Base-by-base conservation (phyloP, 1,284 basidiomycete species). In the Pseudozyma flocculosa region DNA sequence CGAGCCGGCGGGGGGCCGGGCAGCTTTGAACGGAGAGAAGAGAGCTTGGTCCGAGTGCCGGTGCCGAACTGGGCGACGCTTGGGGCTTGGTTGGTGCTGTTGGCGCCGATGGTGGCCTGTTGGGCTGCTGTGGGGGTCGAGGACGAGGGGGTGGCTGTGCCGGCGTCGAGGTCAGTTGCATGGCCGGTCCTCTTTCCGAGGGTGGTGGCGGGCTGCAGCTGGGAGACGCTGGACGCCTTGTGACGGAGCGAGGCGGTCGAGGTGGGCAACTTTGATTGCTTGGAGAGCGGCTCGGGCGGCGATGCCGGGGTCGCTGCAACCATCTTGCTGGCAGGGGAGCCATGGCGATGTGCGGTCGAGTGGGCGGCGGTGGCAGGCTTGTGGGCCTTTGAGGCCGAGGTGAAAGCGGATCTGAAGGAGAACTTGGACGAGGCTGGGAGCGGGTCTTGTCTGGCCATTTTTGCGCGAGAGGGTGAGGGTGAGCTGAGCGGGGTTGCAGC, bases 371-470 rank as follows among this genome's bases (percentile, higher is more conserved):
- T 13, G 15, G 54, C 44, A 15, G 49, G 38, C 21, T 61, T 61
- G 7, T 46, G 46, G 17, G 50, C 38, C 23, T 54, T 62, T 32
- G 58, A 53, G 24, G n/a, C n/a, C n/a, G 53, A 56, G 1, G 49
- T 45, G 1, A 64, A 30, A 7, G 61, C 61, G 14, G 61, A 53
- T 15, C 49, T 49, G 29, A 64, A 64, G 14, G 61, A 64, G 43
- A 64, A 64, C 36, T 64, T 64, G 24, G 55, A n/a, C n/a, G n/a
- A n/a, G n/a, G n/a, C n/a, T 54, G 10, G 56, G 48, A 13, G 53
- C 47, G 3, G 45, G 22, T 4, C 10, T 19, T 29, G 45, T 29
- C 14, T 34, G 32, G 15, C 9, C 32, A 8, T 34, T 11, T 5
- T 17, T 5, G 32, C 15, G 32, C 32, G 32, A 4, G 11, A 17